phyloP scores from a whole-genome alignment of 495 filamentous ascomycete species.

The Usnea hakonensis region DNA sequence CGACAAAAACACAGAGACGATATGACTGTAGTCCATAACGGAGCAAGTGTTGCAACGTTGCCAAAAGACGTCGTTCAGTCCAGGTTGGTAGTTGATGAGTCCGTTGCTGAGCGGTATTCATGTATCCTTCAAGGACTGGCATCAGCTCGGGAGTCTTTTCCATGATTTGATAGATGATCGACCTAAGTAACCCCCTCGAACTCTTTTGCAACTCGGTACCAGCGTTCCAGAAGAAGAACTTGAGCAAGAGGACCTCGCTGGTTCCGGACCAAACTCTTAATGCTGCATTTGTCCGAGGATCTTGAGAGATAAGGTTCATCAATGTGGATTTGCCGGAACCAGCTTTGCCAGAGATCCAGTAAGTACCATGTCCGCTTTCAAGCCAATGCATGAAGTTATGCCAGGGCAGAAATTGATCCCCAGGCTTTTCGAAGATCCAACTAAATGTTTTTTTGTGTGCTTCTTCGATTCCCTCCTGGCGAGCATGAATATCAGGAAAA shows the following conservation, averaged over 20 bases:
- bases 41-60: background rate
- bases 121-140: background rate
- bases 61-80: background rate
- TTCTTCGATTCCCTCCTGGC: slow-evolving; percentile 21
- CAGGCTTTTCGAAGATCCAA: slow-evolving; percentile 27
- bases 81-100: background rate
- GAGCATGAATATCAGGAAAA: slow-evolving; percentile 22
- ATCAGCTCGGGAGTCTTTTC: background rate
- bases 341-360: slow-evolving; percentile 38
- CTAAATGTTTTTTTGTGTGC: slow-evolving; percentile 26
- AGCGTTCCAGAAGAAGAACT: slow-evolving; percentile 30
- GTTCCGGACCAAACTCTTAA: background rate
- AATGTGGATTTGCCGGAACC: slow-evolving; percentile 41
- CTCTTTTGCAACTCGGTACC: slow-evolving; percentile 24
- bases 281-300: slow-evolving; percentile 10
- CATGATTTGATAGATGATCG: slow-evolving; percentile 29
- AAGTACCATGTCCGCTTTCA: slow-evolving; percentile 23
- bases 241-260: slow-evolving; percentile 14
- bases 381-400: slow-evolving; percentile 32
- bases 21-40: background rate
- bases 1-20: background rate
- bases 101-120: background rate
- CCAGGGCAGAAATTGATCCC: slow-evolving; percentile 5
- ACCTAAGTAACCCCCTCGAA: slow-evolving; percentile 27
- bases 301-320: slow-evolving; percentile 32